Evolutionary conservation across 2,329 filamentous ascomycete genomes (phyloP), one percentile per base, ranked within the genome.

Genomic region (Neopestalotiopsis sp.): DNA sequence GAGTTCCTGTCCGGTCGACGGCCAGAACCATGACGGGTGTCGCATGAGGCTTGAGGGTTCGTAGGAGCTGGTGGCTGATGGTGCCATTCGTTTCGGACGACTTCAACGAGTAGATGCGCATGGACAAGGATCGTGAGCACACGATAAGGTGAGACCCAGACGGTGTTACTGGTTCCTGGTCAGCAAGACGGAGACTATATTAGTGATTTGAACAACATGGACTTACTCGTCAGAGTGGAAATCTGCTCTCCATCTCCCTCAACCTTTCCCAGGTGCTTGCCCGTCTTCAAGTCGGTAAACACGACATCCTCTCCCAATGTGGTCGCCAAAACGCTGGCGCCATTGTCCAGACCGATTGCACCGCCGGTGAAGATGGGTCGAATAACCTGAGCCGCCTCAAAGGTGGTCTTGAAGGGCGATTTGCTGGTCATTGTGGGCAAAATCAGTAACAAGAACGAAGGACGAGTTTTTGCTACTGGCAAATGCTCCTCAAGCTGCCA

Each of bases 351-450:
- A 38, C 94, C 90, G 69, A 97, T 90, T 72, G 93, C 92, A 58
- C 96, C 96, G 67, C 96, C 96, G 1, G 95, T 97, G 78, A 96
- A 98, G 64, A 98, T 95, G 24, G 96, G 96, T 75, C 94, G 93
- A 68, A 99, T 92, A 62, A 94, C 93, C 76, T 92, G 90, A 72
- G 88, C 88, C 69, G 92, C 89, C 77, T 97, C 93, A 80, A 98
- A 99, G 3, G 95, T 97, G 69, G 94, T 98, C 85, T 94, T 97
- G 74, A 89, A 84, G 20, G 88, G 84, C 69, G 89, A 83, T 79
- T 89, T 90, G 70, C 83, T 87, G 67, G 90, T 87, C 90, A 92
- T 90, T 68, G 70, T 81, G 73, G 65, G 66, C 64, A 64, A n/a
- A 65, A 28, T 28, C 65, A 57, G 61, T 38, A 65, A 70, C 67